A percentile compares a stretch with the other conserved stretches of the same genome.
These are phyloP conservation scores for Hirschfeldia incana DNA, from an alignment of 345 rosid genomes.

Conservation along the genomic window DNA sequence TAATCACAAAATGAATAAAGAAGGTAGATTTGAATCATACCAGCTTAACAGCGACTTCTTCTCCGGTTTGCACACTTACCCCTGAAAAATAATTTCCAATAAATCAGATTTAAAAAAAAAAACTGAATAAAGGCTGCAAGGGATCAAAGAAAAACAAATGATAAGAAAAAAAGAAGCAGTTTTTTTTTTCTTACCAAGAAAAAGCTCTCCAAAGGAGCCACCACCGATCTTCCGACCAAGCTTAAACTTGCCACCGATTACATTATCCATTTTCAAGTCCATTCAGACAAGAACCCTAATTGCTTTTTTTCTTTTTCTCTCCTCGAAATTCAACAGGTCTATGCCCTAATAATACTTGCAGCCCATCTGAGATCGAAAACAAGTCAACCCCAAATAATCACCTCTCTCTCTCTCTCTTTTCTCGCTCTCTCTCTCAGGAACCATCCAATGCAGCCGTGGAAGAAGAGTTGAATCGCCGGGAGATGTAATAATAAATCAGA, in stretches of 20 bases:
- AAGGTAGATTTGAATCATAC: slow-evolving; percentile 18
- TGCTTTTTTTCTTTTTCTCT: too few relatives aligned
- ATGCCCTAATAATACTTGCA: not conserved
- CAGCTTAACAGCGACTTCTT: slow-evolving; percentile 45
- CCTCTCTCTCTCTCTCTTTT: not conserved
- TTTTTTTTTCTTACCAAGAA: slow-evolving; percentile 9
- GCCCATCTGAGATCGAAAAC: slow-evolving; percentile 34
- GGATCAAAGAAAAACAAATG: not conserved
- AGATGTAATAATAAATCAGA: slow-evolving; percentile 20
- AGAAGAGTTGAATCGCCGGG: slow-evolving; percentile 30
- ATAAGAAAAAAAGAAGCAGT: not conserved
- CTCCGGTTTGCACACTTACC: slow-evolving; percentile 40
- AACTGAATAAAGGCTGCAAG: not conserved
- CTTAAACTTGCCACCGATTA: slow-evolving; percentile 41
- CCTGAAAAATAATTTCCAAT: slow-evolving; percentile 7
- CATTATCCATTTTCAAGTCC: slow-evolving; percentile 45
- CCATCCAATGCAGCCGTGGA: slow-evolving; percentile 30
- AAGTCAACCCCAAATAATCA: slow-evolving; percentile 20
- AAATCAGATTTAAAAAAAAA: not conserved
- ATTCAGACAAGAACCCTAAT: slow-evolving; percentile 15
- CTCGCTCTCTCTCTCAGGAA: not conserved
- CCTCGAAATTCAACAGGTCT: not conserved
- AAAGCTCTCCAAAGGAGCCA: slow-evolving; percentile 44
- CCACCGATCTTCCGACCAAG: slow-evolving; percentile 43
- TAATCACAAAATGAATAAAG: not conserved